These are phyloP conservation scores for Apiospora malaysiana DNA, from an alignment of 2,329 filamentous ascomycete genomes.

Conservation along the genomic window DNA sequence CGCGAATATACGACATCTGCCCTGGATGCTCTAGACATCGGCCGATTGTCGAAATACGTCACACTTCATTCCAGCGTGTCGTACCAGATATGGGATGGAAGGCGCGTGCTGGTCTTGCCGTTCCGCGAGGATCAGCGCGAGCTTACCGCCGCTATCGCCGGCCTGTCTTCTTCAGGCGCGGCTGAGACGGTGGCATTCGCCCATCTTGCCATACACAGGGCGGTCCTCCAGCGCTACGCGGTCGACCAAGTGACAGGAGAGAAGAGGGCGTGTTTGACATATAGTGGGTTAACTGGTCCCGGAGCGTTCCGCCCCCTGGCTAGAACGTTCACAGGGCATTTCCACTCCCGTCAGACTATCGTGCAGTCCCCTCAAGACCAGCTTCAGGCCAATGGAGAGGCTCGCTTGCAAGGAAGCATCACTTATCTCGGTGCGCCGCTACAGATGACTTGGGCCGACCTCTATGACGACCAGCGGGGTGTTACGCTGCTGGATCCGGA, in stretches of 20 bases:
- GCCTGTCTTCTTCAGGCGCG: conserved; percentile 31
- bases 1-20: conserved; percentile 38
- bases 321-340: conserved; percentile 42
- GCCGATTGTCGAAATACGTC: conserved; percentile 33
- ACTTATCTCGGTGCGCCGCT: conserved; percentile 40
- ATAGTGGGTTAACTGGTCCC: conserved; percentile 37
- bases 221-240: conserved; percentile 38
- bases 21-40: conserved; percentile 38
- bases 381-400: conserved; percentile 1
- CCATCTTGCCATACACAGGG: conserved; percentile 41
- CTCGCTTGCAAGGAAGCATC: conserved; percentile 34
- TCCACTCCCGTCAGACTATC: conserved; percentile 41
- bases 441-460: conserved; percentile 41
- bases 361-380: conserved; percentile 27
- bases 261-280: conserved; percentile 28
- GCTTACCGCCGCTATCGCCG: conserved; percentile 33
- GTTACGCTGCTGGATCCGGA: conserved; percentile 38
- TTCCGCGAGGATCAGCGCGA: conserved; percentile 41
- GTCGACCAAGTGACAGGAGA: conserved; percentile 28
- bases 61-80: conserved; percentile 34
- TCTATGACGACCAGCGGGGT: conserved; percentile 37
- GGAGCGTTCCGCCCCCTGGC: conserved; percentile 36
- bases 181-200: conserved; percentile 38
- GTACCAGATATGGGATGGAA: conserved; percentile 36
- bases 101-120: conserved; percentile 39